Percentiles rank a stretch among this genome's conserved stretches.
These are phyloP conservation scores for Tetrapyrgos nigripes DNA, from an alignment of 1,284 basidiomycete species.

Conservation along the genomic window DNA sequence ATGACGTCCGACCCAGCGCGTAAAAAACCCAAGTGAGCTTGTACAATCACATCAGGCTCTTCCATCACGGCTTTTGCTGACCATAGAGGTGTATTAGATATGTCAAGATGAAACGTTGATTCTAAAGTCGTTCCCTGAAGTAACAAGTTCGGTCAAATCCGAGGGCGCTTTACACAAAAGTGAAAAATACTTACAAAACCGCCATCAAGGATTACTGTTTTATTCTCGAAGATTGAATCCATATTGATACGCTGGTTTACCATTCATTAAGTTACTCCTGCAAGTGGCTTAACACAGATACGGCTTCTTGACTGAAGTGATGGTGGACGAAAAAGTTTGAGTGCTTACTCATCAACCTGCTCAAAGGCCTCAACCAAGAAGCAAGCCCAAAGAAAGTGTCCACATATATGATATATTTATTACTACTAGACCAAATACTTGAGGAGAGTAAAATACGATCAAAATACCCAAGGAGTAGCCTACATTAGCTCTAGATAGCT, in stretches of 20 bases:
- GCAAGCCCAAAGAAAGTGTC: no score
- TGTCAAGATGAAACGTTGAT: conserved; percentile 55
- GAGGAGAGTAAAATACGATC: no score
- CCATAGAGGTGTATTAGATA: conserved; percentile 69
- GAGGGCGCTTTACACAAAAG: neutral
- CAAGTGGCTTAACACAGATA: no score
- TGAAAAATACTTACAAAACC: conserved; percentile 52
- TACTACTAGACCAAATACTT: no score
- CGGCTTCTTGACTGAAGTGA: neutral
- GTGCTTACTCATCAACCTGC: no score
- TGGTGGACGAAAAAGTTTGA: neutral
- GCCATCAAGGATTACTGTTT: conserved; percentile 56
- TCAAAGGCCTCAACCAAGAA: no score
- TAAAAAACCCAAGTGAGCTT: conserved; percentile 66
- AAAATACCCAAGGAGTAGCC: no score
- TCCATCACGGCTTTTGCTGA: conserved; percentile 64
- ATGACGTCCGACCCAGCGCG: conserved; percentile 66
- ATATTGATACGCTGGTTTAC: neutral
- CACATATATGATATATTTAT: no score
- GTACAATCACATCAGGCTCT: conserved; percentile 57
- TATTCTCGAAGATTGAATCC: neutral
- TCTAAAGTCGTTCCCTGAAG: conserved; percentile 67
- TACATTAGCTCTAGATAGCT: no score
- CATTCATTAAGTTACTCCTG: neutral
- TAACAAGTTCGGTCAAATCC: no score